Conservation (phyloP, 495 filamentous ascomycete genomes). For the Tuber calosporum region DNA sequence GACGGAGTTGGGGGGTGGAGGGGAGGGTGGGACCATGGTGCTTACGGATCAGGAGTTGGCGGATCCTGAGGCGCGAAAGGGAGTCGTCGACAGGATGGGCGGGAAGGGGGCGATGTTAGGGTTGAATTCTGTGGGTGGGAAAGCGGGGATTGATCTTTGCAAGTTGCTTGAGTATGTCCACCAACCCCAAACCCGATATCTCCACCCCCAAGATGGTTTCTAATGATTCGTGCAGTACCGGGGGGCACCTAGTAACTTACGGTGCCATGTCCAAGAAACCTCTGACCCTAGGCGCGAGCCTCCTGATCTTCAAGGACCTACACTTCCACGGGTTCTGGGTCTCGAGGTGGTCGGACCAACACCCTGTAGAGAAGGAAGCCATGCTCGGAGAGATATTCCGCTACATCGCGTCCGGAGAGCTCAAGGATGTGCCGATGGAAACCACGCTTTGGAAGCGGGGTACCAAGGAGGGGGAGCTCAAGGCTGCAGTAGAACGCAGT, state of each 20-base stretch:
- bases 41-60: slow-evolving; percentile 68
- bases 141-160: slow-evolving; percentile 64
- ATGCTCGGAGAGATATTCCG: slow-evolving; percentile 76
- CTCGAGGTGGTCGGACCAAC: slow-evolving; percentile 71
- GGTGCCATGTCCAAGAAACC: slow-evolving; percentile 89
- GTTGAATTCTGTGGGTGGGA: slow-evolving; percentile 93
- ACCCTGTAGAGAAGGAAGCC: slow-evolving; percentile 64
- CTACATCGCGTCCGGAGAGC: slow-evolving; percentile 63
- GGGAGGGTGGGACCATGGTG: slow-evolving; percentile 64
- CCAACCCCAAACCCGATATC: not conserved
- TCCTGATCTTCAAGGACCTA: slow-evolving; percentile 86
- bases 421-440: slow-evolving; percentile 72
- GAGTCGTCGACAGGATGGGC: slow-evolving; percentile 57
- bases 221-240: slow-evolving; percentile 42
- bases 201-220: too few relatives aligned
- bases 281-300: slow-evolving; percentile 63
- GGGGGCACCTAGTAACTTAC: slow-evolving; percentile 80
- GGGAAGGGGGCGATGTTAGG: slow-evolving; percentile 64
- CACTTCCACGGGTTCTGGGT: slow-evolving; percentile 91
- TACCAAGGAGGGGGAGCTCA: slow-evolving; percentile 57
- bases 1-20: slow-evolving; percentile 49
- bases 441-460: slow-evolving; percentile 74
- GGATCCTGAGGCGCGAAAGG: slow-evolving; percentile 54
- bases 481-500: slow-evolving; percentile 65
- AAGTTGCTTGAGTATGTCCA: slow-evolving; percentile 50